Conservation (phyloP, 2,329 filamentous ascomycete species). For the Fusarium acutatum region DNA sequence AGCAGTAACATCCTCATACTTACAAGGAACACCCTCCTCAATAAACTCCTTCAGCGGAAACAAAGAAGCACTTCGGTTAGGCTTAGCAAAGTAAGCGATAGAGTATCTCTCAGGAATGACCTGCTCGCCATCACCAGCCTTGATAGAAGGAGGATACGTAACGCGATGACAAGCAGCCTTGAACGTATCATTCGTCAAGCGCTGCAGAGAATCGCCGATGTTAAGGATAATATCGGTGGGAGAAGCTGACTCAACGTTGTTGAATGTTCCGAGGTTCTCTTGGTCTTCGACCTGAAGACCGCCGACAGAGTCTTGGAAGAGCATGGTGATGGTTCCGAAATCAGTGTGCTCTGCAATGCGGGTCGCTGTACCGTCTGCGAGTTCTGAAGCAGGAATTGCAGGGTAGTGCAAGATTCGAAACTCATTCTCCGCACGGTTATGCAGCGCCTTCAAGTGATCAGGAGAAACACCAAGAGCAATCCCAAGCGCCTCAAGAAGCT, state of each 20-base stretch:
- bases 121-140: slow-evolving; percentile 21
- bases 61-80: slow-evolving; percentile 43
- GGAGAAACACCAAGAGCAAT: slow-evolving; percentile 74
- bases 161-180: slow-evolving; percentile 49
- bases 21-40: slow-evolving; percentile 27
- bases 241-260: slow-evolving; percentile 35
- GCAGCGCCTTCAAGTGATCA: slow-evolving; percentile 72
- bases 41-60: slow-evolving; percentile 45
- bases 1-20: slow-evolving; percentile 46
- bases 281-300: slow-evolving; percentile 45
- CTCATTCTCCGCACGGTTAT: slow-evolving; percentile 66
- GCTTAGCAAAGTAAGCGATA: slow-evolving; percentile 43
- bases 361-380: slow-evolving; percentile 39
- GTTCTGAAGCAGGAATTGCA: slow-evolving; percentile 41
- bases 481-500: slow-evolving; percentile 81
- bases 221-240: slow-evolving; percentile 49
- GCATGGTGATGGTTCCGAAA: slow-evolving; percentile 46
- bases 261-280: slow-evolving; percentile 34
- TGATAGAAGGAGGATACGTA: slow-evolving; percentile 37
- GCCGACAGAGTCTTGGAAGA: slow-evolving; percentile 43
- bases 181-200: slow-evolving; percentile 49
- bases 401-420: slow-evolving; percentile 67
- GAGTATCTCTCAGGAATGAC: slow-evolving; percentile 42
- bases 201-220: slow-evolving; percentile 51
- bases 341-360: slow-evolving; percentile 47